Conservation (phyloP, 1,284 basidiomycete genomes). For the Inonotus obliquus region DNA sequence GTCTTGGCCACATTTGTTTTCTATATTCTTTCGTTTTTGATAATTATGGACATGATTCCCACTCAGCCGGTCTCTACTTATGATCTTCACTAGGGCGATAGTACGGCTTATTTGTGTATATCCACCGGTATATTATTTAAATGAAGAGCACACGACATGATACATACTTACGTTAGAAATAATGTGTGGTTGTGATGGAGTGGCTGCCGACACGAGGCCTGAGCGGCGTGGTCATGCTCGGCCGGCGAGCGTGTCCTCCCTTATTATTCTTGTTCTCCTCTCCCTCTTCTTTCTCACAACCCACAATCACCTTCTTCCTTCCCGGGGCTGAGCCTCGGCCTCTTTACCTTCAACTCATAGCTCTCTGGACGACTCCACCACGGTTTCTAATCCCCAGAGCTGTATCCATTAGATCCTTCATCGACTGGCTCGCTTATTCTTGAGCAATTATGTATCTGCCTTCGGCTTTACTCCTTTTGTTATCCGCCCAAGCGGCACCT, state of each 20-base stretch:
- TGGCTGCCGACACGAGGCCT: not conserved
- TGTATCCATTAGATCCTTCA: not conserved
- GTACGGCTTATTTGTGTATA: slow-evolving; percentile 12
- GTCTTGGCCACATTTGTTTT: slow-evolving; percentile 7
- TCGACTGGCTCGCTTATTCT: not conserved
- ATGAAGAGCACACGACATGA: not conserved
- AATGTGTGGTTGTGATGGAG: not conserved
- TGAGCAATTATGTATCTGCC: slow-evolving; percentile 8
- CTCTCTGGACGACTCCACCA: not conserved
- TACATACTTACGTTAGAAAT: not conserved
- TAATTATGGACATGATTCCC: slow-evolving; percentile 14
- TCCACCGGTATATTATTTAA: not conserved
- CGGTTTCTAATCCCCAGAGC: not conserved
- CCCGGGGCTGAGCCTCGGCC: not conserved
- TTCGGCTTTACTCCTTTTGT: slow-evolving; percentile 11
- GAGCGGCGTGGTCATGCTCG: not conserved
- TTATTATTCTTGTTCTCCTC: not conserved
- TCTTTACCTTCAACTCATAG: not conserved
- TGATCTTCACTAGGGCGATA: not conserved
- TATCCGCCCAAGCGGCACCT: slow-evolving; percentile 8
- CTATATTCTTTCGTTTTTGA: not conserved
- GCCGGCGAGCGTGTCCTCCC: not conserved
- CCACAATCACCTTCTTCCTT: not conserved
- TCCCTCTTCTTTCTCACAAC: not conserved
- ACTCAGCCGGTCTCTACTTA: not conserved